These are phyloP conservation scores for Penicillium glabrum DNA, from an alignment of 2,329 filamentous ascomycete genomes.

Conservation along the genomic window DNA sequence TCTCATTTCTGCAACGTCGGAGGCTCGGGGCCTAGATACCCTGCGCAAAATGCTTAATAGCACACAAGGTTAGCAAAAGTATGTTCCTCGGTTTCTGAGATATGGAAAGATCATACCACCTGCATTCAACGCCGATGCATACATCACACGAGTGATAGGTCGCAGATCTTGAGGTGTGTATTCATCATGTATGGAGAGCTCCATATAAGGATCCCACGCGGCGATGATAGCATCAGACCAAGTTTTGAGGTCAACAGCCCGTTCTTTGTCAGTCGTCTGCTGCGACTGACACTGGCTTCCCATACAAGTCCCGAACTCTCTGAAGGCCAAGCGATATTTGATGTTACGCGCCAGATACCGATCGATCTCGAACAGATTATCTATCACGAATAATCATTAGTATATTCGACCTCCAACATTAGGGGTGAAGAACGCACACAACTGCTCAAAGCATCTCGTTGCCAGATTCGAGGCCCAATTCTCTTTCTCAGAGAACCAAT, in stretches of 20 bases:
- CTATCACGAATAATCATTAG: constrained; percentile 21
- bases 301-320: constrained; percentile 56
- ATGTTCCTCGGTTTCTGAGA: background rate
- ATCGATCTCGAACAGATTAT: constrained; percentile 37
- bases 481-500: constrained; percentile 50
- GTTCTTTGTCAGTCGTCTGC: constrained; percentile 36
- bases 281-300: constrained; percentile 46
- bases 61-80: background rate
- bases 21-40: constrained; percentile 37
- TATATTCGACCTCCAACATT: no score
- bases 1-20: background rate
- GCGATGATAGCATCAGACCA: constrained; percentile 38
- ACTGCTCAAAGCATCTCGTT: constrained; percentile 35
- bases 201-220: constrained; percentile 41
- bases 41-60: constrained; percentile 34
- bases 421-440: constrained; percentile 29
- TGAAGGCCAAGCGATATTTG: constrained; percentile 49
- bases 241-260: constrained; percentile 27
- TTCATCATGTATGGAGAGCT: constrained; percentile 31
- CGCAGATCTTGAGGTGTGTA: constrained; percentile 46
- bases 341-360: constrained; percentile 36
- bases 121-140: constrained; percentile 55
- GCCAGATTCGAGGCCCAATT: constrained; percentile 49
- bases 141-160: constrained; percentile 60
- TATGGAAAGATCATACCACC: constrained; percentile 48